Evolutionary conservation across 148 eudicot genomes (phyloP).

Genomic region (Dianthus caryophyllus): DNA sequence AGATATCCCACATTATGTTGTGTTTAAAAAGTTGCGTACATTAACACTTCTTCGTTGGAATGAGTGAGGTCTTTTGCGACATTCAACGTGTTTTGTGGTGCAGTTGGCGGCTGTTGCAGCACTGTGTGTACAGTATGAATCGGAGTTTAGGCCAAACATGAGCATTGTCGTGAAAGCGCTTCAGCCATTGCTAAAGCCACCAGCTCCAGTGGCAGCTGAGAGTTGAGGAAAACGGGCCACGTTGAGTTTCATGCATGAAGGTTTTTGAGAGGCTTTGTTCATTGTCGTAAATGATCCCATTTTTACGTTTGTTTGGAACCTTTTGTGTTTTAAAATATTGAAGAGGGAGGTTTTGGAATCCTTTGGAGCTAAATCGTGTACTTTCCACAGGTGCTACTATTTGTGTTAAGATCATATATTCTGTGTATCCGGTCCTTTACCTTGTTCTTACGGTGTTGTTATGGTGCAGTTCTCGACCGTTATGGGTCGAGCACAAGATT

Average conservation of each 20-base stretch:
- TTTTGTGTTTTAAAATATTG: conserved; percentile 24
- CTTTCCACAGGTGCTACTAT: conserved; percentile 6
- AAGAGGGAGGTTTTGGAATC: conserved; percentile 10
- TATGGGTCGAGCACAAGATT: no score
- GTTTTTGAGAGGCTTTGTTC: conserved; percentile 10
- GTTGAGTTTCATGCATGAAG: conserved; percentile 2
- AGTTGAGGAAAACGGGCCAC: conserved; percentile 3
- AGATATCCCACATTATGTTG: no score
- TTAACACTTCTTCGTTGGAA: no score
- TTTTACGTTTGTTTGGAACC: conserved; percentile 21
- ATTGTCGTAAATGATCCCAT: conserved; percentile 14
- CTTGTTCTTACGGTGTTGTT: background rate
- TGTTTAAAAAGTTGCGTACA: background rate
- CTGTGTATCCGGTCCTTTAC: background rate
- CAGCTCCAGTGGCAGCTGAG: conserved; percentile 30
- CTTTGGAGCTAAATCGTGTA: conserved; percentile 4
- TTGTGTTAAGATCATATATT: background rate
- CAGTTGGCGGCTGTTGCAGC: conserved; percentile 79
- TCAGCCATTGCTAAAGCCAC: conserved; percentile 52
- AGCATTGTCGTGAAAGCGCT: conserved; percentile 78
- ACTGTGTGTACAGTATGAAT: conserved; percentile 64
- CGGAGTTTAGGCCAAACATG: conserved; percentile 74
- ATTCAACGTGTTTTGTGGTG: conserved; percentile 11
- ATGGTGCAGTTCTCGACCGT: no score
- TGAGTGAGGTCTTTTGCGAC: no score